Percentiles rank a stretch among this genome's conserved stretches.
These are phyloP conservation scores for Stellera chamaejasme DNA, from an alignment of 345 rosid genomes.

Conservation along the genomic window DNA sequence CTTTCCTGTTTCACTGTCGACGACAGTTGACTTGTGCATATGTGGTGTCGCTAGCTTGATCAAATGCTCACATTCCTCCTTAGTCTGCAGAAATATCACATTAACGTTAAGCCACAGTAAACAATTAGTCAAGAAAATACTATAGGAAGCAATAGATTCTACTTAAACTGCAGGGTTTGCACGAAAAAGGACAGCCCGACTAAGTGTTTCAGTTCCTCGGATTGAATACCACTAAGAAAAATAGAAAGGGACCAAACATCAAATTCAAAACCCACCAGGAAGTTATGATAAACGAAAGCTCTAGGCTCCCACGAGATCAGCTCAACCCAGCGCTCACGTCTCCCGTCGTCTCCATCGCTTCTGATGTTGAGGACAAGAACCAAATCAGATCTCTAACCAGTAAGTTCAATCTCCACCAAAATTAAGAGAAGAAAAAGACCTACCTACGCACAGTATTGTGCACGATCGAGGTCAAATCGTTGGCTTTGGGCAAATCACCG, in stretches of 20 bases:
- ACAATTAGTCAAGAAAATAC: not conserved
- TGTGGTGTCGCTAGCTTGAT: slow-evolving; percentile 73
- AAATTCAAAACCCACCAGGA: slow-evolving; percentile 48
- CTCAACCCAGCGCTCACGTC: slow-evolving; percentile 71
- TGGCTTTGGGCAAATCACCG: slow-evolving; percentile 37
- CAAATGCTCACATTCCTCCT: slow-evolving; percentile 73
- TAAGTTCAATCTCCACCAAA: slow-evolving; percentile 1
- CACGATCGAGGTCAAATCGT: slow-evolving; percentile 70
- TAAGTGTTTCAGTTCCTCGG: not conserved
- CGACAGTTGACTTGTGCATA: slow-evolving; percentile 82
- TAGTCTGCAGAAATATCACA: slow-evolving; percentile 36
- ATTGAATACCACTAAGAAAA: not conserved
- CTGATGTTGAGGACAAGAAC: slow-evolving; percentile 14
- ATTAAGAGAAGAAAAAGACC: not conserved
- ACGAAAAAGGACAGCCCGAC: not conserved
- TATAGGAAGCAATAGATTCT: no score
- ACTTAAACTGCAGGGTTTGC: no score
- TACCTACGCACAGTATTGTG: slow-evolving; percentile 37
- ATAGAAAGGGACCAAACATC: not conserved
- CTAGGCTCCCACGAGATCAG: slow-evolving; percentile 95
- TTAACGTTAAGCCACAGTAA: not conserved
- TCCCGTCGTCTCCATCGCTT: slow-evolving; percentile 35
- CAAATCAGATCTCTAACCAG: slow-evolving; percentile 4
- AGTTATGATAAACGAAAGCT: slow-evolving; percentile 78
- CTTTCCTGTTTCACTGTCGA: slow-evolving; percentile 76